Percentiles rank a stretch among this genome's conserved stretches.
Conservation (phyloP, 2,329 filamentous ascomycete species). For the Diaporthe batatas region DNA sequence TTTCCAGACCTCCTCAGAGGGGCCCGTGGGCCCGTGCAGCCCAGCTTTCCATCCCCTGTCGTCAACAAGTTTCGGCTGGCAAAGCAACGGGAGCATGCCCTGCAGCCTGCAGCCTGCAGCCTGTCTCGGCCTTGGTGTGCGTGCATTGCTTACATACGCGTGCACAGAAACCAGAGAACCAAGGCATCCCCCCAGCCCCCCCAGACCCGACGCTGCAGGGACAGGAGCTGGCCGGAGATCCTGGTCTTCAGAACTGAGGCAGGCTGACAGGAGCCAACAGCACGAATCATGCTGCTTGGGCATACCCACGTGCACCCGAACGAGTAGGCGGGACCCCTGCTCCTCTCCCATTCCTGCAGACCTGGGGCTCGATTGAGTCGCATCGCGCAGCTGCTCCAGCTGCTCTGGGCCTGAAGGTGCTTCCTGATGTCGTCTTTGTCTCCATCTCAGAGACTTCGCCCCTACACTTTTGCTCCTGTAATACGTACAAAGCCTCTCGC, state of each 20-base stretch:
- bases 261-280: background rate
- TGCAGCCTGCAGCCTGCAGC: no score
- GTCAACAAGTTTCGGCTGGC: conserved; percentile 32
- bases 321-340: conserved; percentile 34
- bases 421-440: conserved; percentile 24
- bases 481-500: conserved; percentile 1
- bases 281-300: conserved; percentile 25
- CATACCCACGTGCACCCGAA: conserved; percentile 34
- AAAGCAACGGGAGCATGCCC: conserved; percentile 29
- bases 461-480: background rate
- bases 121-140: background rate
- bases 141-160: conserved; percentile 14
- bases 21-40: conserved; percentile 20
- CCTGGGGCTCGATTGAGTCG: conserved; percentile 30
- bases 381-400: conserved; percentile 17
- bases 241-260: conserved; percentile 7
- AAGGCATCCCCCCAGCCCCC: background rate
- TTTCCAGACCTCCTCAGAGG: conserved; percentile 11
- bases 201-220: background rate
- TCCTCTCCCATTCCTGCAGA: conserved; percentile 22
- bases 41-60: background rate
- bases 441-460: conserved; percentile 17
- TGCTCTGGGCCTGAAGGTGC: conserved; percentile 3
- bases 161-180: no score
- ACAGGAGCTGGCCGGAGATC: conserved; percentile 9